These are phyloP conservation scores for Teunomyces pallodes DNA, from an alignment of 805 yeast species.

Conservation along the genomic window DNA sequence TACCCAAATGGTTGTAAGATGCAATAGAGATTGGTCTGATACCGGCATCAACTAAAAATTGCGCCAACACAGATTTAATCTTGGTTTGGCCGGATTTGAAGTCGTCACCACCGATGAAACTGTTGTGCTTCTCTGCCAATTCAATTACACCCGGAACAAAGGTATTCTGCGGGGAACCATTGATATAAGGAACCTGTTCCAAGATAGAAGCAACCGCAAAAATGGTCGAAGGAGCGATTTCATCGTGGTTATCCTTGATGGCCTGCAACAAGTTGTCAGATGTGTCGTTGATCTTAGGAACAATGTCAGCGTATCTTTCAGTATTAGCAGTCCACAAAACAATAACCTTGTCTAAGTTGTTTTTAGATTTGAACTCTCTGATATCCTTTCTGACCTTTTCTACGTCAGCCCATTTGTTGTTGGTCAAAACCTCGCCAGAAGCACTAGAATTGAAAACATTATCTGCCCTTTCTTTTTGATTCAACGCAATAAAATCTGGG, in stretches of 20 bases:
- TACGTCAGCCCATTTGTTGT: slow-evolving; percentile 85
- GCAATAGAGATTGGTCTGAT: slow-evolving; percentile 93
- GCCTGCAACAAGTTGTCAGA: slow-evolving; percentile 73
- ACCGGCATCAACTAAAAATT: slow-evolving; percentile 95
- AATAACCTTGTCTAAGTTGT: slow-evolving; percentile 80
- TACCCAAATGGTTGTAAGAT: slow-evolving; percentile 93
- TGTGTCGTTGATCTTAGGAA: slow-evolving; percentile 82
- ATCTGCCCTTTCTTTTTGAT: slow-evolving; percentile 89
- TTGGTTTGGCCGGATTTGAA: slow-evolving; percentile 97
- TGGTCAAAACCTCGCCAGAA: slow-evolving; percentile 48
- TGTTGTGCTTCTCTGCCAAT: slow-evolving; percentile 72
- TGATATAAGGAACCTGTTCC: slow-evolving; percentile 86
- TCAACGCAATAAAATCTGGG: slow-evolving; percentile 95
- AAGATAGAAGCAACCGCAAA: slow-evolving; percentile 92
- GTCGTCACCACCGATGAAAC: slow-evolving; percentile 95
- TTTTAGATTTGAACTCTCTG: slow-evolving; percentile 65
- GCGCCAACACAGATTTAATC: slow-evolving; percentile 93
- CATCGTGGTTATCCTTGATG: slow-evolving; percentile 75
- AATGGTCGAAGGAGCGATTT: slow-evolving; percentile 88
- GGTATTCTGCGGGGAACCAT: slow-evolving; percentile 97
- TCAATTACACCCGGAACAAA: slow-evolving; percentile 94
- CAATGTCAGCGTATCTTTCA: slow-evolving; percentile 81
- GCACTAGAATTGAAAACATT: slow-evolving; percentile 65
- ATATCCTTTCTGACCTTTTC: slow-evolving; percentile 84
- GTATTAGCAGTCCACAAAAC: slow-evolving; percentile 98